Percentiles rank a stretch among this genome's conserved stretches.
These are phyloP conservation scores for Hypoxylon sp. DNA, from an alignment of 2,329 filamentous ascomycete species.

Conservation along the genomic window DNA sequence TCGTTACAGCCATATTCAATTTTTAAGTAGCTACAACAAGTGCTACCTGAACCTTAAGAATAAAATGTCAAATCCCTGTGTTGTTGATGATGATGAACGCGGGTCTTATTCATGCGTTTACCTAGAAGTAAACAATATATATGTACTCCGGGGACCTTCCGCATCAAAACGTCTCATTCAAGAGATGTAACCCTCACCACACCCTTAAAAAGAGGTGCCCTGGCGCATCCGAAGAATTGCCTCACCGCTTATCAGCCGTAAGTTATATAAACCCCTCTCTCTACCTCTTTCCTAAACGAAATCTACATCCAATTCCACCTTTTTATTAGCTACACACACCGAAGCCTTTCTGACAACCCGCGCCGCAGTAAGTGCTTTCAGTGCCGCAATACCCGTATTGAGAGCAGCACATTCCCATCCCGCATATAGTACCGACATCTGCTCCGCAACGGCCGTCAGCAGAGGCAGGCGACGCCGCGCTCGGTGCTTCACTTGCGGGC, in stretches of 20 bases:
- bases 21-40: not conserved
- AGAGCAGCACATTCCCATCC: constrained; percentile 38
- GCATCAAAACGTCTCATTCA: not conserved
- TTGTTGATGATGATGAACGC: not conserved
- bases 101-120: not conserved
- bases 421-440: constrained; percentile 28
- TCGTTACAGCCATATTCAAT: not conserved
- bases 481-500: not conserved
- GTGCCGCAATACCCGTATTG: constrained; percentile 43
- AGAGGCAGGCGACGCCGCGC: constrained; percentile 16
- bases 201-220: not conserved
- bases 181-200: not conserved
- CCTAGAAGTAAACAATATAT: not conserved
- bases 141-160: not conserved
- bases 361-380: constrained; percentile 35
- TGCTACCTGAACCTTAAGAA: not conserved
- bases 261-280: not conserved
- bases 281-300: not conserved
- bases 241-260: not conserved
- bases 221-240: not conserved
- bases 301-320: not conserved
- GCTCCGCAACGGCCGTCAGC: constrained; percentile 40
- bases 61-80: not conserved
- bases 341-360: constrained; percentile 43
- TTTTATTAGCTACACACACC: constrained; percentile 36